phyloP scores from a whole-genome alignment of 2,329 filamentous ascomycete genomes.

The Tolypocladium amazonense region DNA sequence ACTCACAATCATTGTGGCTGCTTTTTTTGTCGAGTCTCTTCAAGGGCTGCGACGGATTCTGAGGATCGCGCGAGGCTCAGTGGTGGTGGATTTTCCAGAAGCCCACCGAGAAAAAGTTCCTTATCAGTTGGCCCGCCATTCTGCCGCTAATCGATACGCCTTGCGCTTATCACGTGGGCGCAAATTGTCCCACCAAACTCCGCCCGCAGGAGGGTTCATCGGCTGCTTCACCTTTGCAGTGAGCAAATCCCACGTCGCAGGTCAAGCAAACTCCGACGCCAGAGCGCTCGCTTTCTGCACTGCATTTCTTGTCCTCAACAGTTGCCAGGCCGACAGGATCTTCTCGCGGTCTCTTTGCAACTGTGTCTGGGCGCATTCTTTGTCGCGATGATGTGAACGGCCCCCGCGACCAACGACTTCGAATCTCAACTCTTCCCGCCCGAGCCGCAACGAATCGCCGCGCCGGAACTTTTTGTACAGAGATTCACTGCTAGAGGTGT shows the following conservation, averaged over 20 bases:
- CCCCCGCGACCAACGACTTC: slow-evolving; percentile 17
- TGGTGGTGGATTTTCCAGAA: not conserved
- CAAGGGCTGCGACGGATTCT: not conserved
- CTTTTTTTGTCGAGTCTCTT: not conserved
- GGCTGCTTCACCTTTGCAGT: slow-evolving; percentile 4
- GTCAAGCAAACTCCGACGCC: slow-evolving; percentile 2
- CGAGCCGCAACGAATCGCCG: slow-evolving; percentile 14
- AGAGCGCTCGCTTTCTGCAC: not conserved
- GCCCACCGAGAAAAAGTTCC: slow-evolving; percentile 14
- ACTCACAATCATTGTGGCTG: slow-evolving; percentile 3
- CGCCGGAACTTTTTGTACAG: slow-evolving; percentile 2
- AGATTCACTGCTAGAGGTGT: slow-evolving; percentile 2
- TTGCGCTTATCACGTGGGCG: slow-evolving; percentile 27
- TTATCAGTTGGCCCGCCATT: slow-evolving; percentile 19
- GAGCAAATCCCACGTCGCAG: slow-evolving; percentile 3
- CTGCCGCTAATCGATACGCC: slow-evolving; percentile 7
- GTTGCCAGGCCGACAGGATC: not conserved
- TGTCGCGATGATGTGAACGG: slow-evolving; percentile 28
- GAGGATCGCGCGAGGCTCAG: not conserved
- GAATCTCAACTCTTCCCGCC: slow-evolving; percentile 16
- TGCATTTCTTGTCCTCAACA: not conserved
- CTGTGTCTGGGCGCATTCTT: slow-evolving; percentile 10
- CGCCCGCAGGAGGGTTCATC: slow-evolving; percentile 10
- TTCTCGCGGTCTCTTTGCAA: not conserved
- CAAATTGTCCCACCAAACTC: slow-evolving; percentile 28